Base-by-base conservation (phyloP, 2,329 filamentous ascomycete genomes). In the Colletotrichum navitas region DNA sequence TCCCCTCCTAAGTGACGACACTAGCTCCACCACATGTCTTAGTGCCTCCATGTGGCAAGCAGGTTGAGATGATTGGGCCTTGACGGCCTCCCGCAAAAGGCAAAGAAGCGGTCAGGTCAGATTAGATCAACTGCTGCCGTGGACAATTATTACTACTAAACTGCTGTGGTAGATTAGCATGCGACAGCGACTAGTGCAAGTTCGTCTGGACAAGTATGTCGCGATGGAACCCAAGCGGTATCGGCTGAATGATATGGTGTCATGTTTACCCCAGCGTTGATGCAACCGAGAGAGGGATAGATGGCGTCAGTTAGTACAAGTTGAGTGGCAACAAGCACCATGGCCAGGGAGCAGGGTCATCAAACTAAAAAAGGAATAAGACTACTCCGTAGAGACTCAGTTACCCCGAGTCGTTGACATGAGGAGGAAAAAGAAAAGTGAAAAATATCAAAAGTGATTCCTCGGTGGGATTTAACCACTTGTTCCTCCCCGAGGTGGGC, bases 401-500 rank as follows among this genome's bases (percentile, higher is more conserved):
- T 41, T 18, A 41, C 39, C 39, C 16, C 39, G 16, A 18, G 3
- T 12, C 12, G 10, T 12, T 2, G 12, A 41, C 14, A 41, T 18
- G 29, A 36, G 7, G 2, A 55, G 5, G 8, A 26, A 45, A 8
- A 3, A 11, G 16, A 1, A 14, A 5, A 36, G 11, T 5, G 26
- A 36, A 41, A 24, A 56, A n/a, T 36, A 0, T 1, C 14, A 63
- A 63, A 68, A 36, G 10, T 1, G 29, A 2, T 7, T 2, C 58
- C 29, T 2, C 41, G 21, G 36, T 56, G 65, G 69, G 2, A 29
- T 72, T 26, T 12, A 72, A 69, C 65, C 65, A 64, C 58, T 68
- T 10, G 1, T 8, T 41, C 68, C 68, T 71, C 68, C 68, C 68
- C 68, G 68, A 71, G 69, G 65, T 72, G 69, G 65, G 69, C 69